These are phyloP conservation scores for Pseudofabraea citricarpa DNA, from an alignment of 2,329 filamentous ascomycete species.

Conservation along the genomic window DNA sequence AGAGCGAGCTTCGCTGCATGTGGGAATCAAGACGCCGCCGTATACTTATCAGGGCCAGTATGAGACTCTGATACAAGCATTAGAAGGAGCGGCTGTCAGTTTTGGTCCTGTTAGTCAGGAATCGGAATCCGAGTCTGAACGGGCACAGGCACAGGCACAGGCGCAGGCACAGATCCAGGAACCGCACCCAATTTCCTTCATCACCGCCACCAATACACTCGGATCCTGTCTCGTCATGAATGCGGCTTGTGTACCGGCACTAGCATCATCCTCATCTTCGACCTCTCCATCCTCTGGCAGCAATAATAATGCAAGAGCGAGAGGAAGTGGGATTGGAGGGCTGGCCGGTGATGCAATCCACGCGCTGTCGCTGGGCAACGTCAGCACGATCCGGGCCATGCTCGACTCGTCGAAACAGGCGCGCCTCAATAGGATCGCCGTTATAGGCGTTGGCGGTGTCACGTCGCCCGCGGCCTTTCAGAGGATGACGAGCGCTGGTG, in stretches of 20 bases:
- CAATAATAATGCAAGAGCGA: too few species aligned
- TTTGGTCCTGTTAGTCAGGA: too few species aligned
- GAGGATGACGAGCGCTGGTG: constrained; percentile 64
- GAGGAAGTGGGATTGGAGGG: constrained; percentile 57
- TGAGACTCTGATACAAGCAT: constrained; percentile 44
- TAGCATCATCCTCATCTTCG: too few species aligned
- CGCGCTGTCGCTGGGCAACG: constrained; percentile 70
- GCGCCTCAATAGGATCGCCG: constrained; percentile 46
- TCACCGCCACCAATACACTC: constrained; percentile 72
- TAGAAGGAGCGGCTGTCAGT: constrained; percentile 31
- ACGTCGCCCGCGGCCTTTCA: constrained; percentile 55
- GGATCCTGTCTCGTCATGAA: constrained; percentile 60
- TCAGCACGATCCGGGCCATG: constrained; percentile 58
- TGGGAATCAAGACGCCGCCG: constrained; percentile 71
- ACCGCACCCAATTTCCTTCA: constrained; percentile 53
- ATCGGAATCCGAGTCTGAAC: too few species aligned
- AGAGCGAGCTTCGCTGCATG: constrained; percentile 10
- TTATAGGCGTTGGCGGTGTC: constrained; percentile 73
- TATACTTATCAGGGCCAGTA: constrained; percentile 70
- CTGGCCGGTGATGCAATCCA: constrained; percentile 70
- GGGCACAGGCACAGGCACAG: too few species aligned
- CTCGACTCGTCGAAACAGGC: constrained; percentile 41
- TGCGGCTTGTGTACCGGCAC: constrained; percentile 25
- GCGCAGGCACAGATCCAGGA: too few species aligned
- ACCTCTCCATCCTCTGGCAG: too few species aligned